Conservation (phyloP, 371 early-diverging fungal species). For the Zopfochytrium polystomum region DNA sequence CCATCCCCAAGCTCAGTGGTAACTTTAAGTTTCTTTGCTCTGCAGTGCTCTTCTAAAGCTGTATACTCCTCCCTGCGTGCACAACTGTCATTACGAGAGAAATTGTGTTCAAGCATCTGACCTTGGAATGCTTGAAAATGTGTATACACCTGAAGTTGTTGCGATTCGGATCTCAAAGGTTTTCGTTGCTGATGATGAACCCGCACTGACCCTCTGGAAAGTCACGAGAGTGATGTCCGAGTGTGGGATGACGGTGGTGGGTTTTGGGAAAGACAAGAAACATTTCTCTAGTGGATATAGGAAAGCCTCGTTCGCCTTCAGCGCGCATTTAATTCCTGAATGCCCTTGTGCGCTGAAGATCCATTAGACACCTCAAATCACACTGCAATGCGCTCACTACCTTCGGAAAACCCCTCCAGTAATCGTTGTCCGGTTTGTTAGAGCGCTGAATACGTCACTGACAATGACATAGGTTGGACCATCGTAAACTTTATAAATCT, state of each 20-base stretch:
- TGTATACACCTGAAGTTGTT: slow-evolving; percentile 75
- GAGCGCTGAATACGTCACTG: slow-evolving; percentile 81
- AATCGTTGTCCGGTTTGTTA: slow-evolving; percentile 78
- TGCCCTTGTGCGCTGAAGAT: slow-evolving; percentile 28
- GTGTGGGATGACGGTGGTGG: slow-evolving; percentile 83
- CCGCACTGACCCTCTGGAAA: slow-evolving; percentile 82
- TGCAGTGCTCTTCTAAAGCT: slow-evolving; percentile 74
- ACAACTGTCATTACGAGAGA: neutral
- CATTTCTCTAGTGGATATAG: slow-evolving; percentile 93
- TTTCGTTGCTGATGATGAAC: slow-evolving; percentile 58
- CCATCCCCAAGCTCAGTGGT: slow-evolving; percentile 62
- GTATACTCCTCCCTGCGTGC: slow-evolving; percentile 77
- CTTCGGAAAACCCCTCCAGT: slow-evolving; percentile 45
- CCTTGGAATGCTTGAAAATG: slow-evolving; percentile 83
- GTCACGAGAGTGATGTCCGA: slow-evolving; percentile 84
- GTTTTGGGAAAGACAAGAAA: slow-evolving; percentile 95
- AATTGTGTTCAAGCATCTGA: slow-evolving; percentile 17
- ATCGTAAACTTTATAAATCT: slow-evolving; percentile 83
- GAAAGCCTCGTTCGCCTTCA: slow-evolving; percentile 97
- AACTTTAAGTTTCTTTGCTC: slow-evolving; percentile 78
- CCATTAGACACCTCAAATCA: neutral
- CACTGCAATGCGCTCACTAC: slow-evolving; percentile 1
- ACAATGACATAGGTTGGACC: slow-evolving; percentile 87
- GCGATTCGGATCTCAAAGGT: slow-evolving; percentile 94
- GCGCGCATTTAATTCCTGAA: slow-evolving; percentile 89